phyloP scores from a whole-genome alignment of 768 basidiomycete genomes.

The Boletus rex-veris region DNA sequence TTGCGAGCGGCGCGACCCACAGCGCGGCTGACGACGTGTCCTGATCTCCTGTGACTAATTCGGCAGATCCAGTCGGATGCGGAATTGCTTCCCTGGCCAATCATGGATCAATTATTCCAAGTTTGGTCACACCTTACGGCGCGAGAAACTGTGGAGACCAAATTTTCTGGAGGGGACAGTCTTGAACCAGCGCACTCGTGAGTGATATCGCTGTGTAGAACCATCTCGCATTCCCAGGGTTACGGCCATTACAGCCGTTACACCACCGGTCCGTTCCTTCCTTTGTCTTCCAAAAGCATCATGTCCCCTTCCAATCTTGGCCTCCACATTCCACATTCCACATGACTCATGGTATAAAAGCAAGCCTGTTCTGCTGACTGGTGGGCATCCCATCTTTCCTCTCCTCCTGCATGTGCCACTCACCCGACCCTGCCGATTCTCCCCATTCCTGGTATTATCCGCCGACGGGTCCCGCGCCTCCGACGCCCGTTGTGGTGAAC shows the following conservation, averaged over 20 bases:
- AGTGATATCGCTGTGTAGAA: constrained; percentile 51
- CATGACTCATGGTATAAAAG: constrained; percentile 10
- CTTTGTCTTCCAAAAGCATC: not conserved
- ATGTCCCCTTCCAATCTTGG: no score
- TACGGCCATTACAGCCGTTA: constrained; percentile 81
- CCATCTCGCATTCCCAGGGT: constrained; percentile 80
- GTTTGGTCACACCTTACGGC: constrained; percentile 58
- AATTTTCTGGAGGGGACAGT: constrained; percentile 94
- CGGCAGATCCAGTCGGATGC: constrained; percentile 83
- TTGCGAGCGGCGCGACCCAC: constrained; percentile 70
- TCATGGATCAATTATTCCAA: constrained; percentile 85
- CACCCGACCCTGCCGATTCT: not conserved
- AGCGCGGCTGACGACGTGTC: constrained; percentile 82
- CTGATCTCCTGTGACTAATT: constrained; percentile 93
- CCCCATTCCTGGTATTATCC: not conserved
- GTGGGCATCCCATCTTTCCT: not conserved
- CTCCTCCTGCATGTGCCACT: not conserved
- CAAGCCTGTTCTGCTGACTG: not conserved
- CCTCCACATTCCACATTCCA: not conserved
- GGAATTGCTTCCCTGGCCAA: constrained; percentile 91
- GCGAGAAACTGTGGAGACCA: constrained; percentile 70
- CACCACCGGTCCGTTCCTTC: constrained; percentile 38
- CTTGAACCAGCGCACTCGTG: constrained; percentile 90
- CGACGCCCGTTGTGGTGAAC: constrained; percentile 8
- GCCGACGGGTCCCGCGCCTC: not conserved